phyloP scores from a whole-genome alignment of 768 basidiomycete genomes.

The Leucocoprinus birnbaumii region DNA sequence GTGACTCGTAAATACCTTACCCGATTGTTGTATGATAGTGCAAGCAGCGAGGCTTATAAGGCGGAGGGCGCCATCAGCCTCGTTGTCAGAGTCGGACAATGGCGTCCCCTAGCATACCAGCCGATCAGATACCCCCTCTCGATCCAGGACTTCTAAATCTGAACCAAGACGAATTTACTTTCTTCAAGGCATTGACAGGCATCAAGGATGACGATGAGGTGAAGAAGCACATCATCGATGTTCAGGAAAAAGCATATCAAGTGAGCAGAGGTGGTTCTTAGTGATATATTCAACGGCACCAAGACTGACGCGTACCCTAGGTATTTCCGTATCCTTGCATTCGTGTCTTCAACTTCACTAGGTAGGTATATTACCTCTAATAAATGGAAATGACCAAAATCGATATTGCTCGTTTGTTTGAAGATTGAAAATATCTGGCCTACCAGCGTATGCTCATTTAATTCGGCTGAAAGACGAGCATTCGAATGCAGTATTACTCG shows the following conservation, averaged over 20 bases:
- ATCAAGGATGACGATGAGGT: conserved; percentile 33
- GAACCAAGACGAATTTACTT: conserved; percentile 21
- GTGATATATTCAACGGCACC: conserved; percentile 10
- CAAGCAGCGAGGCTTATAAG: no score
- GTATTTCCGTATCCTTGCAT: conserved; percentile 36
- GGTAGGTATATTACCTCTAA: no score
- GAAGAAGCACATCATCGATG: conserved; percentile 34
- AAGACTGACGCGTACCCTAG: conserved; percentile 14
- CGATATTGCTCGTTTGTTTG: no score
- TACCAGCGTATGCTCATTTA: conserved; percentile 30
- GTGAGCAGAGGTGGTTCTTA: background rate
- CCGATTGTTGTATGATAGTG: no score
- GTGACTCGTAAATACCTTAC: no score
- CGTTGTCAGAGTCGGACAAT: no score
- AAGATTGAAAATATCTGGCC: conserved; percentile 29
- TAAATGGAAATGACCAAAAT: no score
- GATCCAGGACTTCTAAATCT: conserved; percentile 14
- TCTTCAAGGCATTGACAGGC: conserved; percentile 33
- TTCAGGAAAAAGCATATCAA: conserved; percentile 34
- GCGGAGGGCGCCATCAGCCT: no score
- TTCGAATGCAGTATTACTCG: conserved; percentile 32
- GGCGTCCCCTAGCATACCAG: conserved; percentile 12
- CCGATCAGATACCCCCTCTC: conserved; percentile 6
- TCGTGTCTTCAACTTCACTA: background rate
- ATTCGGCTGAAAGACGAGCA: conserved; percentile 22